phyloP scores from a whole-genome alignment of 371 early-diverging fungal genomes.

The Dinochytrium kinnereticum region DNA sequence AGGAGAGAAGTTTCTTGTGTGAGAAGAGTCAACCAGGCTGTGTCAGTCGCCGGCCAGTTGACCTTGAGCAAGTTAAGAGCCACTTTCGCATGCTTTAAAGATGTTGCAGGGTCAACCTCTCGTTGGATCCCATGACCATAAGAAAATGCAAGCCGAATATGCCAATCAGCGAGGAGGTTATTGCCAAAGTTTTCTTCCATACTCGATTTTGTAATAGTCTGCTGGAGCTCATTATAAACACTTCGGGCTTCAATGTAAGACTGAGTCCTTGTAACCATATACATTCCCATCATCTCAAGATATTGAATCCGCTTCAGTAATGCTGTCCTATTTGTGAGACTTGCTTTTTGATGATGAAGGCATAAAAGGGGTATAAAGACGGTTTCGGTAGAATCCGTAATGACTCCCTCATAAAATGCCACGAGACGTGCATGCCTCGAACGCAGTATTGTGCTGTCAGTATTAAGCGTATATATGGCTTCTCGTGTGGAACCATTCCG shows the following conservation, averaged over 20 bases:
- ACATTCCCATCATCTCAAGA: constrained; percentile 21
- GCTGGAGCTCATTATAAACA: constrained; percentile 5
- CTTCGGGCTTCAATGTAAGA: constrained; percentile 16
- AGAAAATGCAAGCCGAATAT: constrained; percentile 5
- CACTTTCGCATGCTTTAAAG: neutral
- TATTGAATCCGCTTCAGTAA: constrained; percentile 24
- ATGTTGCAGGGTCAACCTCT: neutral
- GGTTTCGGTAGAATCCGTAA: constrained; percentile 17
- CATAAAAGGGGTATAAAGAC: constrained; percentile 19
- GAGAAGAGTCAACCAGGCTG: constrained; percentile 12
- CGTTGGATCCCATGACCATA: constrained; percentile 11
- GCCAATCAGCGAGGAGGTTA: constrained; percentile 9
- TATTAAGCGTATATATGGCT: neutral
- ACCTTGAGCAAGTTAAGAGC: constrained; percentile 8
- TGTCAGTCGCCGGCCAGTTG: constrained; percentile 14
- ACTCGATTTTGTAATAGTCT: neutral
- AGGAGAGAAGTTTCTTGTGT: neutral
- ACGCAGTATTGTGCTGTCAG: neutral
- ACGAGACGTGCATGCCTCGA: constrained; percentile 4
- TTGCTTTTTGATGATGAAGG: constrained; percentile 7
- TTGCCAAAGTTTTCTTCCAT: constrained; percentile 7
- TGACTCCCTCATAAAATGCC: constrained; percentile 11
- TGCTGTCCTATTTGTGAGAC: constrained; percentile 7
- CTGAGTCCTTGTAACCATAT: constrained; percentile 1
- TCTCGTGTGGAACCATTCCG: neutral